Evolutionary conservation across 257 asterid species (phyloP), one percentile per base, ranked within the genome.

Genomic region (Solanum tacnaense): DNA sequence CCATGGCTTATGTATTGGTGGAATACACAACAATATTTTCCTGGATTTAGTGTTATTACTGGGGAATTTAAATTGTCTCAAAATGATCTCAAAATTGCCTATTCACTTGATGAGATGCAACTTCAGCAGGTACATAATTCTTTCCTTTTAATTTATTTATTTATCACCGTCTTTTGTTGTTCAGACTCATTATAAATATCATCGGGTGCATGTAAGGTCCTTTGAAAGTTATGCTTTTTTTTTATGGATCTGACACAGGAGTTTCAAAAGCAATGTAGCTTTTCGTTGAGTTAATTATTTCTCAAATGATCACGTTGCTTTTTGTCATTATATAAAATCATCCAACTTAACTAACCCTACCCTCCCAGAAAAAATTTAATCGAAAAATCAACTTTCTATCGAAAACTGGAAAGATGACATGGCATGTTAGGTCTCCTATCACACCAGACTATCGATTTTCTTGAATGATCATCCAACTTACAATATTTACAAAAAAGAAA

Each of bases 1-100:
- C 98, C 98, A 3, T 93, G 92, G 93, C 98, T 94, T 20, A 91
- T 92, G 84, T 91, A 95, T 88, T 94, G 96, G 98, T 95, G 96
- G 95, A 94, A 95, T 91, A 94, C 98, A 49, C 98, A 93, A 91
- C 88, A 92, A 85, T 89, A 91, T 90, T 94, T 95, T 86, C 98
- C 96, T 62, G 76, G 89, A 65, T 93, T 95, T 23, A 95, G 95
- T 87, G 98, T 91, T 72, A 83, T 88, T 44, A 83, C 93, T 71
- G 96, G 94, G 34, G 92, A 32, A 31, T 90, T 95, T 11, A 95
- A 89, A 75, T 86, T 92, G 36, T 90, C 92, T 21, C 88, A 86
- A 20, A 92, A 91, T 2, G 98, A 95, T 93, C 73, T 93, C 78
- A 79, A 90, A 84, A 49, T 93, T 89, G 13, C 93, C 35, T 38